Conservation (phyloP, 2,329 filamentous ascomycete genomes). For the Scedosporium dehoogii region DNA sequence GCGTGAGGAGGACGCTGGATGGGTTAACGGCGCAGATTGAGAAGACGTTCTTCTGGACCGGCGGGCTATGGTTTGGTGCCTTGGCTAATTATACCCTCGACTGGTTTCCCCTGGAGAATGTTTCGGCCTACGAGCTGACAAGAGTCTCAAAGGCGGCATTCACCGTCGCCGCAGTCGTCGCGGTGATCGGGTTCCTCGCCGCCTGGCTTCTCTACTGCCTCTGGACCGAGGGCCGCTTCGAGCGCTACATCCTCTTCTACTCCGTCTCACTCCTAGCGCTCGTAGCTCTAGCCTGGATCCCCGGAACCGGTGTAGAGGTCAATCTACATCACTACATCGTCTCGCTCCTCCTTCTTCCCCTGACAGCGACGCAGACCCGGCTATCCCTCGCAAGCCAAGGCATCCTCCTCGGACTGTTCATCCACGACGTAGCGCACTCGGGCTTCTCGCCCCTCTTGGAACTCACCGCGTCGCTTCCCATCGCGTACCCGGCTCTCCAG, state of each 20-base stretch:
- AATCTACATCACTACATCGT: constrained; percentile 72
- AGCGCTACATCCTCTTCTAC: constrained; percentile 55
- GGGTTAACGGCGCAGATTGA: constrained; percentile 55
- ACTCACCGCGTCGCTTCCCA: constrained; percentile 51
- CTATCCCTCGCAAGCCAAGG: constrained; percentile 62
- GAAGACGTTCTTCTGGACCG: constrained; percentile 62
- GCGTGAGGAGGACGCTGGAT: constrained; percentile 43
- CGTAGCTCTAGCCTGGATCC: constrained; percentile 44
- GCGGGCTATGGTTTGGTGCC: constrained; percentile 60
- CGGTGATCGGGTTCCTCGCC: constrained; percentile 37
- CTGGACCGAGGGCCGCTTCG: constrained; percentile 56
- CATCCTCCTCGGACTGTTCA: constrained; percentile 61
- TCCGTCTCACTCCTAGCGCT: constrained; percentile 36
- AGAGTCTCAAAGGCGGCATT: constrained; percentile 59
- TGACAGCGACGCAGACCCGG: constrained; percentile 61
- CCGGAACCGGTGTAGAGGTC: constrained; percentile 48
- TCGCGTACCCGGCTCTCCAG: constrained; percentile 30
- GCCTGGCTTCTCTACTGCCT: constrained; percentile 53
- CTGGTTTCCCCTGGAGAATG: constrained; percentile 60
- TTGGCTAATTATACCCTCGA: constrained; percentile 70
- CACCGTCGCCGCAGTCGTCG: constrained; percentile 52
- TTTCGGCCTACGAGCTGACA: constrained; percentile 60
- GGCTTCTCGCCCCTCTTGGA: constrained; percentile 65
- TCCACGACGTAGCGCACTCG: constrained; percentile 71
- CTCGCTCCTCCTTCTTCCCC: constrained; percentile 59